Evolutionary conservation across 2,329 filamentous ascomycete species (phyloP).

Genomic region (Paecilomyces fulvus): DNA sequence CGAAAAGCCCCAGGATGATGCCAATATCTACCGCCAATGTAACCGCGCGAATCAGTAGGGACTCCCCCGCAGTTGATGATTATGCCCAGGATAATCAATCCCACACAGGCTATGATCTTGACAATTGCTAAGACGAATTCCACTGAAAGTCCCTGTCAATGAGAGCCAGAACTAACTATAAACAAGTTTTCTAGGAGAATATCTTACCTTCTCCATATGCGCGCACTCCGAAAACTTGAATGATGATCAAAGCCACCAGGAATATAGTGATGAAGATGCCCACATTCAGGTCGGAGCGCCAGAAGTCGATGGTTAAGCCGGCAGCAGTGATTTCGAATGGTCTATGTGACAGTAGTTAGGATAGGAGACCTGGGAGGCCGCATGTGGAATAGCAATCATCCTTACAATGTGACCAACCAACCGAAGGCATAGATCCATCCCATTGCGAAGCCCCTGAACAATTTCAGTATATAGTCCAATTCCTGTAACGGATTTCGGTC

Average conservation of each 20-base stretch:
- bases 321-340: conserved; percentile 65
- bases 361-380: not conserved
- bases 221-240: conserved; percentile 52
- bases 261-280: conserved; percentile 52
- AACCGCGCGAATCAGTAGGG: conserved; percentile 34
- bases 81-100: conserved; percentile 69
- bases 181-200: not conserved
- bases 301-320: conserved; percentile 47
- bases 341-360: not conserved
- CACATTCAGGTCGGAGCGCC: conserved; percentile 42
- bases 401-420: conserved; percentile 43
- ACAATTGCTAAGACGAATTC: conserved; percentile 51
- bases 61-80: conserved; percentile 45
- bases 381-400: not conserved
- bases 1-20: conserved; percentile 36
- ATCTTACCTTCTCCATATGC: conserved; percentile 24
- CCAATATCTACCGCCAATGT: conserved; percentile 19
- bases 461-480: not conserved
- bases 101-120: conserved; percentile 51
- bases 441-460: conserved; percentile 35
- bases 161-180: too few relatives aligned
- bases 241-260: conserved; percentile 41
- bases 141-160: conserved; percentile 23
- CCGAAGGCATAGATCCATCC: conserved; percentile 62
- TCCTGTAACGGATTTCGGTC: not conserved